A percentile compares a stretch with the other conserved stretches of the same genome.
phyloP scores from a whole-genome alignment of 1,139 yeast genomes.

The Protomyces pachydermus region DNA sequence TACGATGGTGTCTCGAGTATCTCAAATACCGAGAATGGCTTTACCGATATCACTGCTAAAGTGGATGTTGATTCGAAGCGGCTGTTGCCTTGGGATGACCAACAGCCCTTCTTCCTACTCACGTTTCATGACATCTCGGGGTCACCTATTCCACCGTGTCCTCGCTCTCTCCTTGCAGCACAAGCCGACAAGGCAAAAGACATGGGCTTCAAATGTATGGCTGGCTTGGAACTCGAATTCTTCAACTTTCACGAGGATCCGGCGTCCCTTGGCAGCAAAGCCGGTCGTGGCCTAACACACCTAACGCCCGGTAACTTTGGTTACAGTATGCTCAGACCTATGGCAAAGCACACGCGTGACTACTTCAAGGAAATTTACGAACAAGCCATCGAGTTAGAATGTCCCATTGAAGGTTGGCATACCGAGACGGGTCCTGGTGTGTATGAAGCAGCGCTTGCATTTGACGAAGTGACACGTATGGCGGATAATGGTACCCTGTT shows the following conservation, averaged over 20 bases:
- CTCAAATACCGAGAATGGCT: slow-evolving; percentile 40
- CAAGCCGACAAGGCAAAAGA: slow-evolving; percentile 31
- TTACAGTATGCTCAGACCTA: slow-evolving; percentile 40
- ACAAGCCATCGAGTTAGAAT: slow-evolving; percentile 35
- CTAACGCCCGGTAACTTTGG: slow-evolving; percentile 39
- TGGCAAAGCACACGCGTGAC: slow-evolving; percentile 35
- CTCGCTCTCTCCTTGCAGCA: slow-evolving; percentile 36
- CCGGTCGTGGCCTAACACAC: slow-evolving; percentile 37
- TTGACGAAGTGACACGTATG: slow-evolving; percentile 37
- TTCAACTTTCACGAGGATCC: slow-evolving; percentile 39
- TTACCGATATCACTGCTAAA: slow-evolving; percentile 38
- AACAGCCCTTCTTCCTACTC: slow-evolving; percentile 39
- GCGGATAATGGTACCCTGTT: slow-evolving; percentile 41
- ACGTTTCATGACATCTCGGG: slow-evolving; percentile 36
- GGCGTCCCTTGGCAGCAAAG: slow-evolving; percentile 36
- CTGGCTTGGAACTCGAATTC: slow-evolving; percentile 42
- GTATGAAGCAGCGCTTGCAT: slow-evolving; percentile 41
- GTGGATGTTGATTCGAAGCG: slow-evolving; percentile 37
- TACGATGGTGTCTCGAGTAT: slow-evolving; percentile 37
- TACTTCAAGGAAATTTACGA: slow-evolving; percentile 38
- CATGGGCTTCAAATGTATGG: slow-evolving; percentile 34
- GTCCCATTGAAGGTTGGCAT: slow-evolving; percentile 41
- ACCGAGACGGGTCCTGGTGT: slow-evolving; percentile 44
- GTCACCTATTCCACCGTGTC: slow-evolving; percentile 39
- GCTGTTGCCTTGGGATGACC: slow-evolving; percentile 39